Base-by-base conservation (phyloP, 1,284 basidiomycete species). In the Ustilago lituana region DNA sequence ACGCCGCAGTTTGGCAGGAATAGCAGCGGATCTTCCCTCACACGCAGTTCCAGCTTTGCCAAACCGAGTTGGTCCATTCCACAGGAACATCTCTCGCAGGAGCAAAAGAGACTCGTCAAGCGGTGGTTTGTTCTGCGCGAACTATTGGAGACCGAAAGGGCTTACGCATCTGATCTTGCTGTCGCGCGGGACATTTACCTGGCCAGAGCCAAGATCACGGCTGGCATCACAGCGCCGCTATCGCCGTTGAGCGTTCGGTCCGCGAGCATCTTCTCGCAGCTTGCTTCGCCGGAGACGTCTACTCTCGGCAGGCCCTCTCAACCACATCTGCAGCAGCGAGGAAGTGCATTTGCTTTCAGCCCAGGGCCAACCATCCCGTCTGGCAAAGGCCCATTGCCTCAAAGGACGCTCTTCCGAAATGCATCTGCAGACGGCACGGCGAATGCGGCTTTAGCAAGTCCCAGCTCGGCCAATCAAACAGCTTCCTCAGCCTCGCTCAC, bases 91-190 rank as follows among this genome's bases (percentile, higher is more conserved):
- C 46, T 71, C 11, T 19, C 64, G 32, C 47, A 43, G 40, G 54
- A 76, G 14, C 59, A 69, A 15, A 83, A 82, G 61, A 39, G 63
- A n/a, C 75, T 85, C 32, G 84, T 90, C 17, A 94, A 93, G 83
- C 88, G 94, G 23, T 86, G 89, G 22, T 90, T 95, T 78, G 90
- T 93, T 1, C 84, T 97, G 31, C 87, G 89, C 43, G 94, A 97
- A 54, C 68, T 81, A 15, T 43, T 77, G 17, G 77, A 80, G 37
- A 93, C 92, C 19, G 94, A 97, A 80, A 86, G 90, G 24, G 89
- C 90, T 0, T 95, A 95, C 82, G 91, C 93, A 1, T 89, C 88
- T 10, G 94, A 97, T 84, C 86, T 97, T 19, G 89, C 89, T 3
- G 85, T 96, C 45, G 88, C 96, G 50, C 86, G 90, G 41, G 90